phyloP scores from a whole-genome alignment of 2,329 filamentous ascomycete species.

The Seiridium cupressi region DNA sequence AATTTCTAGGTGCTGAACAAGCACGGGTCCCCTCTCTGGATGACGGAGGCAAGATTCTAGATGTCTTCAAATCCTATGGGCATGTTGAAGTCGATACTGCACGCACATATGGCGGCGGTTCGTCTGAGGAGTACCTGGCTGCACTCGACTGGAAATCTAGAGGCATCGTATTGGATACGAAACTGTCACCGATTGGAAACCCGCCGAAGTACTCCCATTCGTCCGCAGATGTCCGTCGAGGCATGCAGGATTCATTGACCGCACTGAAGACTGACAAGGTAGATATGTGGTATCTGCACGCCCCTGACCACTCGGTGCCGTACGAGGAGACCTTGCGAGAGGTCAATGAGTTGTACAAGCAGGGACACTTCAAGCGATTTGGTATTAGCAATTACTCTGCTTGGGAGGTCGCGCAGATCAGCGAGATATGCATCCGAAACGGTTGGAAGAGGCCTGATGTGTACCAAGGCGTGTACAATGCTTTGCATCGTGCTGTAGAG shows the following conservation, averaged over 20 bases:
- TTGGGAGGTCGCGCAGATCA: conserved; percentile 40
- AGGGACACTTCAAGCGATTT: conserved; percentile 42
- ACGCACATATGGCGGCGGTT: conserved; percentile 15
- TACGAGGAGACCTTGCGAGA: conserved; percentile 38
- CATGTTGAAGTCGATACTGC: conserved; percentile 18
- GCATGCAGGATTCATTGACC: conserved; percentile 3
- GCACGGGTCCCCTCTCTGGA: neutral
- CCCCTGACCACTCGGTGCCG: conserved; percentile 40
- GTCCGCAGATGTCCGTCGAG: neutral
- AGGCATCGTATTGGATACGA: conserved; percentile 23
- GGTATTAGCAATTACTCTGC: conserved; percentile 45
- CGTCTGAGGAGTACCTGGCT: conserved; percentile 19
- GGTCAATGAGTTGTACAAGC: conserved; percentile 36
- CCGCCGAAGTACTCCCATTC: conserved; percentile 1
- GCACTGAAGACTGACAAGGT: conserved; percentile 16
- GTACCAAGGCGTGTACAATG: conserved; percentile 48
- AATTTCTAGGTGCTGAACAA: neutral
- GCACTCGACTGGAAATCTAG: conserved; percentile 7
- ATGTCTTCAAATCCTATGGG: conserved; percentile 1
- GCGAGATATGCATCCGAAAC: conserved; percentile 39
- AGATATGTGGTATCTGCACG: conserved; percentile 40
- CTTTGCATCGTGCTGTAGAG: conserved; percentile 39
- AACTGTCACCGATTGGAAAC: conserved; percentile 10
- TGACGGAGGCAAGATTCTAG: neutral
- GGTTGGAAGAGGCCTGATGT: conserved; percentile 40